Percentiles rank a stretch among this genome's conserved stretches.
phyloP scores from a whole-genome alignment of 495 filamentous ascomycete genomes.

The Mytilinidion resinicola region DNA sequence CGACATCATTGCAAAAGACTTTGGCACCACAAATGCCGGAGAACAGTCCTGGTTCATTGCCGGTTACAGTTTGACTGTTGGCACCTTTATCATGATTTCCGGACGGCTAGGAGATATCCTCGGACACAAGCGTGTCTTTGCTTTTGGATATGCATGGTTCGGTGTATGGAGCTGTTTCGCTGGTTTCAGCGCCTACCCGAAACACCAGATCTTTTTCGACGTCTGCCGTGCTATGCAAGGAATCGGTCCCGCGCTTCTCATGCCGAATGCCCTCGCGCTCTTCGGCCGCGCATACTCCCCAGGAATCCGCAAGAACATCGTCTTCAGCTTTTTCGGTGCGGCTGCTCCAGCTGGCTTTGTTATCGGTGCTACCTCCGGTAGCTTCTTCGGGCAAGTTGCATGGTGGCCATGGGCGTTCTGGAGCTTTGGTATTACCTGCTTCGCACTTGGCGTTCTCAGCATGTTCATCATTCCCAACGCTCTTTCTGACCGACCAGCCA shows the following conservation, averaged over 20 bases:
- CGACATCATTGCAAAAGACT: slow-evolving; percentile 28
- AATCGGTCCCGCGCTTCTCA: slow-evolving; percentile 34
- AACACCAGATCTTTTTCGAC: slow-evolving; percentile 33
- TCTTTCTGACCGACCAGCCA: slow-evolving; percentile 8
- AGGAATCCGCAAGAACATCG: slow-evolving; percentile 31
- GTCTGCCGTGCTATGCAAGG: slow-evolving; percentile 34
- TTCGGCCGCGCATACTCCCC: slow-evolving; percentile 31
- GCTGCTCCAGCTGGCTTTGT: slow-evolving; percentile 30
- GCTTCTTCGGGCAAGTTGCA: slow-evolving; percentile 25
- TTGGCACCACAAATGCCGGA: slow-evolving; percentile 24
- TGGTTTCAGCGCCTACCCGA: slow-evolving; percentile 44
- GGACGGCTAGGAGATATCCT: slow-evolving; percentile 60
- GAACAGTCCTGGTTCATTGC: slow-evolving; percentile 50
- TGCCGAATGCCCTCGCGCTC: slow-evolving; percentile 36
- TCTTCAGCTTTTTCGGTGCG: slow-evolving; percentile 33
- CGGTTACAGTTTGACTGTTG: slow-evolving; percentile 54
- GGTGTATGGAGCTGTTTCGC: slow-evolving; percentile 53
- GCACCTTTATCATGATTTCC: slow-evolving; percentile 58
- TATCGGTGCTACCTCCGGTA: slow-evolving; percentile 26
- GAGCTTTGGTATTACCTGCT: slow-evolving; percentile 25
- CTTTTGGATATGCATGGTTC: slow-evolving; percentile 58
- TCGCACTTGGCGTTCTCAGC: slow-evolving; percentile 15
- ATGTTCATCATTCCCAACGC: slow-evolving; percentile 24
- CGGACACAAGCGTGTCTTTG: slow-evolving; percentile 57
- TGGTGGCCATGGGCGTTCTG: slow-evolving; percentile 36